These are phyloP conservation scores for Trifolium repens DNA, from an alignment of 306 rosid species.

Conservation along the genomic window DNA sequence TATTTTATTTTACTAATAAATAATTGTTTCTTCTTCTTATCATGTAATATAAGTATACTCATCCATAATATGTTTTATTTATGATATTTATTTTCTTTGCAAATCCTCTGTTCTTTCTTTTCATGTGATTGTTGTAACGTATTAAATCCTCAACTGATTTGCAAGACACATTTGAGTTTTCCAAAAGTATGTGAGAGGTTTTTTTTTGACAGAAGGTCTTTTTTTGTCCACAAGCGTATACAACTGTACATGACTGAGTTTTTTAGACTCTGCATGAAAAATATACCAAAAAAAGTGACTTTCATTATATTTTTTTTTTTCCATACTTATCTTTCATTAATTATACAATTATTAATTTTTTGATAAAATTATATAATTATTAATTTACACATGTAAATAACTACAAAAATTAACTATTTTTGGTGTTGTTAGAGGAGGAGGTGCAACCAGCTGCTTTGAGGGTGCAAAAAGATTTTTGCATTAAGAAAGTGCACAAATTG, in stretches of 20 bases:
- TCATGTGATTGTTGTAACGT: not conserved
- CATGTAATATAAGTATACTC: not conserved
- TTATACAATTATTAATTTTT: not conserved
- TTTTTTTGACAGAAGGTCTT: not conserved
- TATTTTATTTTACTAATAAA: no score
- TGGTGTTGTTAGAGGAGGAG: not conserved
- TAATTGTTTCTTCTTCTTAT: not conserved
- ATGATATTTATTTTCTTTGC: not conserved
- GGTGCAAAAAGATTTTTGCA: conserved; percentile 22
- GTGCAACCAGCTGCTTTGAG: not conserved
- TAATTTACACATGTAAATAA: not conserved
- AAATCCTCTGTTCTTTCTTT: not conserved
- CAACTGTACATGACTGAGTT: not conserved
- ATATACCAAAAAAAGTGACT: no score
- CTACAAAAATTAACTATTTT: not conserved
- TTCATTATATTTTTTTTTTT: no score
- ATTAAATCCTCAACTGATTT: not conserved
- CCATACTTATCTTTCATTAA: no score
- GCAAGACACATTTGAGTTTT: not conserved
- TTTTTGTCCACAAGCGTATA: not conserved
- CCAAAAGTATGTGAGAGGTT: not conserved
- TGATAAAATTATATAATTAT: not conserved
- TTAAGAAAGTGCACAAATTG: conserved; percentile 55
- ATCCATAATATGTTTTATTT: not conserved
- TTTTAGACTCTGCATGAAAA: not conserved